These are phyloP conservation scores for Spizellomyces punctatus DNA, from an alignment of 192 early-diverging fungal genomes.

Conservation along the genomic window DNA sequence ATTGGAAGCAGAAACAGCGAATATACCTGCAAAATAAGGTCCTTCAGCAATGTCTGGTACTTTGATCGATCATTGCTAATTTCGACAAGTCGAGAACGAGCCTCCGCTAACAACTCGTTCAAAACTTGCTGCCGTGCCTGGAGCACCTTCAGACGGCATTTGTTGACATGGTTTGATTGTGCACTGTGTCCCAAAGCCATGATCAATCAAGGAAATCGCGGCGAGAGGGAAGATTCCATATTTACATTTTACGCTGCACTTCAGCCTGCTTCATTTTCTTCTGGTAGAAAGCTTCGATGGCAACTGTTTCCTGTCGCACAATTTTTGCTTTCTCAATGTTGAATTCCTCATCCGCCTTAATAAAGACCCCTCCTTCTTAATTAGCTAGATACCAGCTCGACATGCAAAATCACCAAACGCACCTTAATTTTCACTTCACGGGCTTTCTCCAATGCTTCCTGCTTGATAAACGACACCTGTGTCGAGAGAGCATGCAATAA, in stretches of 20 bases:
- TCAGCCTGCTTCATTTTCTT: slow-evolving; percentile 98
- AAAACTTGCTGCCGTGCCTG: slow-evolving; percentile 87
- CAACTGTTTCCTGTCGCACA: slow-evolving; percentile 94
- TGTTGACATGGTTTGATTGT: slow-evolving; percentile 95
- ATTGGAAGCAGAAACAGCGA: background rate
- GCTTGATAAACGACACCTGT: slow-evolving; percentile 96
- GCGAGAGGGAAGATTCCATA: background rate
- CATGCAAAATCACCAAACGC: background rate
- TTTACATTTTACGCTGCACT: slow-evolving; percentile 91
- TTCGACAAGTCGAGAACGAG: slow-evolving; percentile 60
- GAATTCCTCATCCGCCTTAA: slow-evolving; percentile 97
- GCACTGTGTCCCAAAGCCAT: slow-evolving; percentile 50
- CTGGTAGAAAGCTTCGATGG: slow-evolving; percentile 93
- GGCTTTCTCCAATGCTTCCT: slow-evolving; percentile 98
- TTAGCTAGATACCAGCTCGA: background rate
- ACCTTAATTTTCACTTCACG: slow-evolving; percentile 98
- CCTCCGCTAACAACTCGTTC: slow-evolving; percentile 77
- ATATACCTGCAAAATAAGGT: slow-evolving; percentile 76
- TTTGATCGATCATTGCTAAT: slow-evolving; percentile 59
- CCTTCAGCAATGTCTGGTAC: slow-evolving; percentile 68
- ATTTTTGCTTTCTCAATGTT: slow-evolving; percentile 99
- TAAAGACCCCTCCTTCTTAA: slow-evolving; percentile 2
- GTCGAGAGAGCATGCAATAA: background rate
- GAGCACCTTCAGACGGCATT: slow-evolving; percentile 87
- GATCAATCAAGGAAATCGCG: background rate